Evolutionary conservation across 2,329 filamentous ascomycete genomes (phyloP).

Genomic region (Colletotrichum paranaense): DNA sequence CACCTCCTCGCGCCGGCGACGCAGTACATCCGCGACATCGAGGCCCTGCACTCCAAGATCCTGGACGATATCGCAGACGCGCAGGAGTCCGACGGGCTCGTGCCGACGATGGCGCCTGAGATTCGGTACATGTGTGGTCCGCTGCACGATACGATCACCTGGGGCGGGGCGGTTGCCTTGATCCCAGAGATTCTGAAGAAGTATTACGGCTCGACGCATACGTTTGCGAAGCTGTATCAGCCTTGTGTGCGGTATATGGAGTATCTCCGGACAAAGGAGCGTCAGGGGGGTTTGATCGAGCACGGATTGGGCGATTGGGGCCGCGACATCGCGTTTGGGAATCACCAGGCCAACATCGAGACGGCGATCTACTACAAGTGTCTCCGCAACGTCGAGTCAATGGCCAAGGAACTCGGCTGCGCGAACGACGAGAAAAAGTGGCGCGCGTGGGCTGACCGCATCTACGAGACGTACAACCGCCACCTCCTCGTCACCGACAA

Average conservation of each 20-base stretch:
- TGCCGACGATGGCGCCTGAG: conserved; percentile 59
- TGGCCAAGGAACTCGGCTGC: conserved; percentile 46
- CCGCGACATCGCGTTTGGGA: conserved; percentile 54
- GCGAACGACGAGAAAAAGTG: conserved; percentile 41
- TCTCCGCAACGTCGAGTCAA: conserved; percentile 47
- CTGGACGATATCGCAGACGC: conserved; percentile 58
- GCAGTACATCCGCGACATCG: conserved; percentile 59
- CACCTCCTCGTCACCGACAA: conserved; percentile 47
- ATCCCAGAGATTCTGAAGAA: conserved; percentile 49
- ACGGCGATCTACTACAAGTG: conserved; percentile 56
- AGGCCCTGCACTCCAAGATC: conserved; percentile 58
- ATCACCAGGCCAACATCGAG: conserved; percentile 57
- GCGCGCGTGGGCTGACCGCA: conserved; percentile 42
- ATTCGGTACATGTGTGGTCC: conserved; percentile 59
- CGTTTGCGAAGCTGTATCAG: conserved; percentile 49
- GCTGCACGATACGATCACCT: conserved; percentile 58
- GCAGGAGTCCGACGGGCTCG: conserved; percentile 55
- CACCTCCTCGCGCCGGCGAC: conserved; percentile 56
- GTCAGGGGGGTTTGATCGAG: conserved; percentile 52
- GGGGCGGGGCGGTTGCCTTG: conserved; percentile 52
- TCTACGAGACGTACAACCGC: conserved; percentile 47
- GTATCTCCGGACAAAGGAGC: conserved; percentile 52
- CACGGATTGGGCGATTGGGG: conserved; percentile 57
- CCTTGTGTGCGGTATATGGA: conserved; percentile 54
- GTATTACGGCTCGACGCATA: conserved; percentile 52